Evolutionary conservation across 2,329 filamentous ascomycete species (phyloP), one percentile per base, ranked within the genome.

Genomic region (Metarhizium anisopliae): DNA sequence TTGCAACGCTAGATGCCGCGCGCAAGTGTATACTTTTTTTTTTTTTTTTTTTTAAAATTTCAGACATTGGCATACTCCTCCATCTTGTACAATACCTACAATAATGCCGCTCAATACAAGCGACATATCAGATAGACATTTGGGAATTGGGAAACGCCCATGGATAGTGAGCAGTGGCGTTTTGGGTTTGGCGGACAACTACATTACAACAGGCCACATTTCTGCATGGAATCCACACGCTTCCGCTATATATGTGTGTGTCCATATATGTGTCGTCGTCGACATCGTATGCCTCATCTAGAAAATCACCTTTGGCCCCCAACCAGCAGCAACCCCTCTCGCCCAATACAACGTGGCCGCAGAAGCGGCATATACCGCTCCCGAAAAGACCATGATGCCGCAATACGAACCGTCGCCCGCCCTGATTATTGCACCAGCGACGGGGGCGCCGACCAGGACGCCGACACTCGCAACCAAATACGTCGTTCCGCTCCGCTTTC

Each of bases 381-480:
- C 55, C 1, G 53, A 58, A 25, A 59, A 58, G 5, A 59, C 47
- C 10, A 60, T 59, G 10, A 60, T 50, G 2, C 55, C 57, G 16
- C 45, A 16, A 36, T 59, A 60, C 16, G 53, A 49, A 11, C 52
- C 50, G 20, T 6, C 50, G 25, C 18, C 29, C n/a, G 69, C 67
- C 1, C 73, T 69, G 43, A 84, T 63, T 50, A 84, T 75, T 42
- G 73, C 71, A 7, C 82, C 82, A 1, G 79, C 81, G 50, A 85
- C 81, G 0, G 82, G 82, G 40, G 83, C 76, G 5, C 82, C 80
- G 1, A 78, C 79, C 56, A 85, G 68, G 3, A 64, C 63, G 1
- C 66, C 85, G 62, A 89, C 81, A 51, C 80, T 83, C 13, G 87
- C 85, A 35, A 89, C 72, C 0, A 82, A 86, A 64, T 87, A 89